Base-by-base conservation (phyloP, 169 alveolate species). In the Ichthyophthirius multifiliis region DNA sequence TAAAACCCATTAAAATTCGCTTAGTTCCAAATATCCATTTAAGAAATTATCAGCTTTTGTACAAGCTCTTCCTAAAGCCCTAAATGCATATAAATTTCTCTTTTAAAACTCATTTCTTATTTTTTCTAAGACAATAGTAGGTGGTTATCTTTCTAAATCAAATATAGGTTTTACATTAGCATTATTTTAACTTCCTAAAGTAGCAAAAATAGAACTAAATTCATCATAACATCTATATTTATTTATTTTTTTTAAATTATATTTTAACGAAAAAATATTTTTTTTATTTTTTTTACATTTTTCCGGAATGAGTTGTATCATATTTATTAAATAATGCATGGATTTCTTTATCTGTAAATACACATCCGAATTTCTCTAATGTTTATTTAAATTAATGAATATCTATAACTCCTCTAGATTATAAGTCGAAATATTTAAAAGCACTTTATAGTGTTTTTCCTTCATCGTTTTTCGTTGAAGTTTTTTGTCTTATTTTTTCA, bases 131-230 rank as follows among this genome's bases (percentile, higher is more conserved):
- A 85, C 81, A 20, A 78, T 47, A 62, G 30, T 44, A 31, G 93
- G 93, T 10, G 86, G 81, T 43, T 82, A 84, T 73, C 90, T 76
- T 1, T 75, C 81, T 7, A 87, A 16, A 16, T 81, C 64, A 35
- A 83, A 83, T 6, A 83, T 86, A 46, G 94, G 92, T 23, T 85
- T 85, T 5, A 89, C 89, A 77, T 89, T 89, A 12, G 92, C 88
- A 78, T 89, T 89, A 23, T 82, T 83, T 37, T 92, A 92, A 71
- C 89, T 75, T 44, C 94, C 94, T 84, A 67, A 83, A 43, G 65
- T 73, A 30, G 94, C 94, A 63, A 89, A 64, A 31, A 76, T 63
- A 15, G 77, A 65, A 35, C 92, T 77, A 27, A 89, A 82, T 65
- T 89, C 94, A 46, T 83, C 94, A 75, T 89, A 89, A 34, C 82